phyloP scores from a whole-genome alignment of 306 rosid species.

The Quercus suber region DNA sequence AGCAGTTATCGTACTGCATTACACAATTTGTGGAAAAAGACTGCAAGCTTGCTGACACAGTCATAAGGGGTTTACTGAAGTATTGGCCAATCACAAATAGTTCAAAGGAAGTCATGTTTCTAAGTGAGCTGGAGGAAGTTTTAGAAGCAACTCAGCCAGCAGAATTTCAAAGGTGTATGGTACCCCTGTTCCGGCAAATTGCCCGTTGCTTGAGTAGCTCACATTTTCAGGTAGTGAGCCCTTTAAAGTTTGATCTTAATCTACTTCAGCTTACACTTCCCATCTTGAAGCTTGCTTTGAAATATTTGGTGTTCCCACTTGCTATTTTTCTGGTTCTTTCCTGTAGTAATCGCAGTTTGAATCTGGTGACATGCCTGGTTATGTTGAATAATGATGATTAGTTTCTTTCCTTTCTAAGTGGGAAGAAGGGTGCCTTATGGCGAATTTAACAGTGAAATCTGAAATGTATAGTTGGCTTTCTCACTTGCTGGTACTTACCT shows the following conservation, averaged over 20 bases:
- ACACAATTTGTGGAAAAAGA: slow-evolving; percentile 62
- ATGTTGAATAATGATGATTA: neutral
- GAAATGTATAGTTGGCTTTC: neutral
- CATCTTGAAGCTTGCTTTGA: neutral
- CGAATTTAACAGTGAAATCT: neutral
- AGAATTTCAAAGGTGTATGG: slow-evolving; percentile 65
- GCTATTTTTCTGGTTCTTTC: neutral
- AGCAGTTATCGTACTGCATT: slow-evolving; percentile 64
- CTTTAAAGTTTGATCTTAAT: neutral
- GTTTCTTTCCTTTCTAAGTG: neutral
- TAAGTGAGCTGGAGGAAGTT: slow-evolving; percentile 57
- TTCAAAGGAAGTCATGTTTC: slow-evolving; percentile 69
- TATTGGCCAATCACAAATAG: slow-evolving; percentile 67
- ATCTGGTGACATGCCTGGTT: neutral
- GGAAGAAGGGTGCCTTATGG: neutral
- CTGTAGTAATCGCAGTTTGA: neutral
- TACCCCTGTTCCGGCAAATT: slow-evolving; percentile 50
- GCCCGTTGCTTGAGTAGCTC: slow-evolving; percentile 52
- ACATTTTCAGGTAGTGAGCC: slow-evolving; percentile 52
- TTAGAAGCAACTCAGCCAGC: slow-evolving; percentile 56
- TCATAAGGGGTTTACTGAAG: slow-evolving; percentile 50
- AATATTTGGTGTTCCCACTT: neutral
- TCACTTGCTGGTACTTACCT: neutral
- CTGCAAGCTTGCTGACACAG: slow-evolving; percentile 53
- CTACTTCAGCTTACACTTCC: neutral